Evolutionary conservation across 1,284 basidiomycete genomes (phyloP).

Genomic region (Schizophyllum amplum): DNA sequence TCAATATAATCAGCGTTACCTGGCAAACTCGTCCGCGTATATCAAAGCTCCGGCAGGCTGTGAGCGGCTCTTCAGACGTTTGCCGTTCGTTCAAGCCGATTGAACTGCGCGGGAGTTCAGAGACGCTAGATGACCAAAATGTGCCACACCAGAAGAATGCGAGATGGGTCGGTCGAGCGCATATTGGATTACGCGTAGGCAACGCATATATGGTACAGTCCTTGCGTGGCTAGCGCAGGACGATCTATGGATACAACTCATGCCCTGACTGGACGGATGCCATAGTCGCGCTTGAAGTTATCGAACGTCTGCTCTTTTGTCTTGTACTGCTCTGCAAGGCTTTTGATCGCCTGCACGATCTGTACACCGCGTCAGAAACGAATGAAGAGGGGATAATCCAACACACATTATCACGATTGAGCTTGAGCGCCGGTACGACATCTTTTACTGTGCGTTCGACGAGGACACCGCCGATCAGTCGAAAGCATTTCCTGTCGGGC

Average conservation of each 20-base stretch:
- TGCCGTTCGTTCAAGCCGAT: too few relatives aligned
- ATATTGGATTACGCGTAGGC: background rate
- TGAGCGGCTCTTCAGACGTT: too few relatives aligned
- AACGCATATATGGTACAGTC: constrained; percentile 1
- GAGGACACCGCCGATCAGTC: constrained; percentile 91
- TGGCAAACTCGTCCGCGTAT: too few relatives aligned
- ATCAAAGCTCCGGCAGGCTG: too few relatives aligned
- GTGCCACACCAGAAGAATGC: constrained; percentile 4
- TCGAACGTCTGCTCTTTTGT: constrained; percentile 82
- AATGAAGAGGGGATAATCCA: background rate
- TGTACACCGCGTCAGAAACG: constrained; percentile 22
- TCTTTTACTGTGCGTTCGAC: constrained; percentile 96
- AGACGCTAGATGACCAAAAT: too few relatives aligned
- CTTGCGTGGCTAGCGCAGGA: background rate
- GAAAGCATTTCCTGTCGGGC: constrained; percentile 91
- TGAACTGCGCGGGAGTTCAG: too few relatives aligned
- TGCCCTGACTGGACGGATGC: constrained; percentile 46
- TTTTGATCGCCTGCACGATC: constrained; percentile 76
- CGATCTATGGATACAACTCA: background rate
- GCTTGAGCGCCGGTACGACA: constrained; percentile 84
- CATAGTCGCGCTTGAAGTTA: constrained; percentile 75
- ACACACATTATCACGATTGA: constrained; percentile 77
- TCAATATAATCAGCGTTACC: too few relatives aligned
- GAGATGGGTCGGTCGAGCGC: constrained; percentile 12
- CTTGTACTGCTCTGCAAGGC: constrained; percentile 80